Conservation (phyloP, 2,329 filamentous ascomycete genomes). For the Diatrype stigma region DNA sequence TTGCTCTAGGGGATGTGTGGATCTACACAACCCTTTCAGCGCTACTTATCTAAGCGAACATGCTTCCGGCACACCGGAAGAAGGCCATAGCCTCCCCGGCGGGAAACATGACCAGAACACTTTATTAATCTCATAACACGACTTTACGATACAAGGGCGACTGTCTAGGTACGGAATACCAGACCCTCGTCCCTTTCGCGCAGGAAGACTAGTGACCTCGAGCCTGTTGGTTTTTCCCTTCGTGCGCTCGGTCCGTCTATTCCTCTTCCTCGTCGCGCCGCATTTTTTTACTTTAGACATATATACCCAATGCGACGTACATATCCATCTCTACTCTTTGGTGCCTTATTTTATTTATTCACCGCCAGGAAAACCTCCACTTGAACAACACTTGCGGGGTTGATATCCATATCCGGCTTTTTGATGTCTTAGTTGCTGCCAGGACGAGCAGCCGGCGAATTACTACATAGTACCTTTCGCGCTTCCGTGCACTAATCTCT, state of each 20-base stretch:
- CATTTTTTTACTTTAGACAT: constrained; percentile 4
- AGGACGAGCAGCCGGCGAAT: background rate
- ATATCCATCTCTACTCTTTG: background rate
- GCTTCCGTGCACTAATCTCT: background rate
- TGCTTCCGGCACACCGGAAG: constrained; percentile 20
- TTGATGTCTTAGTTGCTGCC: background rate
- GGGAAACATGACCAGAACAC: constrained; percentile 22
- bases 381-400: constrained; percentile 6
- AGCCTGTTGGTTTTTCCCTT: constrained; percentile 18
- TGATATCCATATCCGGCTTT: background rate
- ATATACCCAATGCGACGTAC: constrained; percentile 9
- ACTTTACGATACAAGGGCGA: constrained; percentile 20
- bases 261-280: background rate
- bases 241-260: constrained; percentile 21
- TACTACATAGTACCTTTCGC: background rate
- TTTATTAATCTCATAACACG: constrained; percentile 17
- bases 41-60: constrained; percentile 21
- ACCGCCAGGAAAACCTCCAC: constrained; percentile 10
- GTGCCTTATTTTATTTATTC: background rate
- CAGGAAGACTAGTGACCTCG: constrained; percentile 15
- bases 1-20: constrained; percentile 12
- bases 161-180: constrained; percentile 8
- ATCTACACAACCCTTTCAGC: constrained; percentile 14
- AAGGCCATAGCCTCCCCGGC: constrained; percentile 15
- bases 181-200: constrained; percentile 10